Percentiles rank a stretch among this genome's conserved stretches.
Conservation (phyloP, 2,329 filamentous ascomycete genomes). For the Colletotrichum liriopes region DNA sequence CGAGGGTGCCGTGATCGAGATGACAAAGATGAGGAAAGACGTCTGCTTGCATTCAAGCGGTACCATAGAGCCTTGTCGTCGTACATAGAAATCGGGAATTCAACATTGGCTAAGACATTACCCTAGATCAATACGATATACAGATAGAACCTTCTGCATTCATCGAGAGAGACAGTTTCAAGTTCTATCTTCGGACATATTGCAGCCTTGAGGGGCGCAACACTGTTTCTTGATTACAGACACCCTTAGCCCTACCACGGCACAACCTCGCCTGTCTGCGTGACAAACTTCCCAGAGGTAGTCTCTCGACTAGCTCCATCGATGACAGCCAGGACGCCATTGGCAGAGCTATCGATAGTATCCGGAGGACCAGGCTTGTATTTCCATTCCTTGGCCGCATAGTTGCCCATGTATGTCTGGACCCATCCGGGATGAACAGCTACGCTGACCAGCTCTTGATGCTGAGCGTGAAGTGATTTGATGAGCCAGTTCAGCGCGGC, state of each 20-base stretch:
- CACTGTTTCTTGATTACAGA: too few species aligned
- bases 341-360: constrained; percentile 52
- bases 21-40: too few species aligned
- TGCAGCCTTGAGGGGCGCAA: too few species aligned
- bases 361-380: constrained; percentile 47
- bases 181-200: not conserved
- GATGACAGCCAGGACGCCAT: constrained; percentile 53
- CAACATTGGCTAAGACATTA: not conserved
- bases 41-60: too few species aligned
- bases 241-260: constrained; percentile 44
- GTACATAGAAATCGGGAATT: not conserved
- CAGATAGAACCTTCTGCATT: not conserved
- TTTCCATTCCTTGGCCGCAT: constrained; percentile 52
- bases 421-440: constrained; percentile 59
- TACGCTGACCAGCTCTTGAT: constrained; percentile 47
- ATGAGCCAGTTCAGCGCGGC: constrained; percentile 55
- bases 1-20: constrained; percentile 55
- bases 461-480: constrained; percentile 50
- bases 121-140: too few species aligned
- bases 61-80: constrained; percentile 47
- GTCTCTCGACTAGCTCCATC: constrained; percentile 54
- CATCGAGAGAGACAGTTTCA: not conserved
- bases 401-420: constrained; percentile 50
- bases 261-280: constrained; percentile 50
- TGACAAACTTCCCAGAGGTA: constrained; percentile 53